Base-by-base conservation (phyloP, 306 rosid species). In the Oemleria cerasiformis region DNA sequence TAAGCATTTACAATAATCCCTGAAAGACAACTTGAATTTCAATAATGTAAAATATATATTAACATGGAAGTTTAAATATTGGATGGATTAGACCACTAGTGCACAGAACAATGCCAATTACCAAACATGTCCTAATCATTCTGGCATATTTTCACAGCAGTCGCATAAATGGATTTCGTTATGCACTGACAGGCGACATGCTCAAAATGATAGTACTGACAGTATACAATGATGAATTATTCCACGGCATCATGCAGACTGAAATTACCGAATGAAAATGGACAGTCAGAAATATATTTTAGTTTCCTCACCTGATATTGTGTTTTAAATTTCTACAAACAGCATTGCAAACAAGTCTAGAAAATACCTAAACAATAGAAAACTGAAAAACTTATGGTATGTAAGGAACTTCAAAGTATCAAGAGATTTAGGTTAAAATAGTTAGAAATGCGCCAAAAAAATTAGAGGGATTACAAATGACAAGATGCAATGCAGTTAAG, bases 61-160 rank as follows among this genome's bases (percentile, higher is more conserved):
- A 54, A 54, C 59, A 54, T 3, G 4, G 59, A 54, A 4, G 25
- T 20, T 54, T 20, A 54, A 10, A 8, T n/a, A 20, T 54, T 11
- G 16, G 43, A 4, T 23, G 39, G 14, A 49, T 59, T 68, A 51
- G 6, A 38, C 14, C 51, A 51, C 38, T 10, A n/a, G n/a, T 1
- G 12, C 36, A 45, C 8, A 17, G 21, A 23, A 21, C 45, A 49
- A 55, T 56, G 23, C 49, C 49, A 30, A 44, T 42, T 53, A 25
- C 58, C 47, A 16, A 45, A 65, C 55, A n/a, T 62, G 63, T 62
- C 36, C 65, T 42, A 51, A 65, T 42, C 34, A 65, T 7, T 74
- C 5, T 5, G 17, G 25, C 12, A 6, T 6, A 20, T 44, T 30
- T 39, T 55, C 25, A 40, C 34, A 51, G 39, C 12, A 40, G n/a